Evolutionary conservation across 148 eudicot genomes (phyloP).

Genomic region (Camellia lanceoleosa): DNA sequence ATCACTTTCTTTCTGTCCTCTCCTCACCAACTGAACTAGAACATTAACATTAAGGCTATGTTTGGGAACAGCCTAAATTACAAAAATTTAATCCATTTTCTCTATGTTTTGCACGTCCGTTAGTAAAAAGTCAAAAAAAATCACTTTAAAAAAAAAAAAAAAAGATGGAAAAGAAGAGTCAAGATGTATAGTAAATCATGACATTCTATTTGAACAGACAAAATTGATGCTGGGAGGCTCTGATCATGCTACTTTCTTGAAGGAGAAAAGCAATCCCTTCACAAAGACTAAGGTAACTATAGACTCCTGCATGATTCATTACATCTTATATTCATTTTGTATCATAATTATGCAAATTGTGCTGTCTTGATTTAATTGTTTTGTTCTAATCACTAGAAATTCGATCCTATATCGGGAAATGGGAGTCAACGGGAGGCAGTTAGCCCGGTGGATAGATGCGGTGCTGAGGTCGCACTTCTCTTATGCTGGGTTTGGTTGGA

Average conservation of each 20-base stretch:
- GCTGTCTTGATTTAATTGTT: background rate
- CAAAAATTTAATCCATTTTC: no score
- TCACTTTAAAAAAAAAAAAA: no score
- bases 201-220: constrained; percentile 32
- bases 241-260: constrained; percentile 39
- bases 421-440: no score
- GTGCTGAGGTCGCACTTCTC: no score
- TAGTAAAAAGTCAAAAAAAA: no score
- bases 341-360: background rate
- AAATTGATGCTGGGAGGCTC: constrained; percentile 40
- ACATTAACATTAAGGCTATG: no score
- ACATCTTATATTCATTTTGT: background rate
- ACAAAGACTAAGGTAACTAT: constrained; percentile 48
- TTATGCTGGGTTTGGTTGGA: no score
- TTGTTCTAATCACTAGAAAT: background rate
- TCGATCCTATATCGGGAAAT: no score
- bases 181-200: background rate
- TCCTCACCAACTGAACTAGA: background rate
- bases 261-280: constrained; percentile 37
- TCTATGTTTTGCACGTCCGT: no score
- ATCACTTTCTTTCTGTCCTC: background rate
- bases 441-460: no score
- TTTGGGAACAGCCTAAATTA: no score
- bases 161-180: no score
- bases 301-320: background rate